phyloP scores from a whole-genome alignment of 1,284 basidiomycete species.

The Microbotryum scabiosae region DNA sequence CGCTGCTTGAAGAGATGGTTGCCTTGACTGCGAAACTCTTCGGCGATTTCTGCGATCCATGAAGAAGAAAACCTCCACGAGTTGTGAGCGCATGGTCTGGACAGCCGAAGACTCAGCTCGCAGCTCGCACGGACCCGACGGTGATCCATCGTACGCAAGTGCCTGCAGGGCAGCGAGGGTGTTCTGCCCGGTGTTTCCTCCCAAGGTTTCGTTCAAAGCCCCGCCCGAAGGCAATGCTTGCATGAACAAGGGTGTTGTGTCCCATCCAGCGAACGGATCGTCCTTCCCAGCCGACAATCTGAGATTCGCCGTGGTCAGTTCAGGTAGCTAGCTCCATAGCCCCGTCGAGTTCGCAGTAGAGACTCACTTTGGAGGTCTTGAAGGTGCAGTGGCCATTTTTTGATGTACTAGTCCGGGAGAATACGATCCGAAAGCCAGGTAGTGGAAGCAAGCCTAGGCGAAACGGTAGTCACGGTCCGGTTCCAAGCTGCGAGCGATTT shows the following conservation, averaged over 20 bases:
- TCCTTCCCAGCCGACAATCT: conserved; percentile 4
- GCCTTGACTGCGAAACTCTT: conserved; percentile 89
- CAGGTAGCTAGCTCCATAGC: background rate
- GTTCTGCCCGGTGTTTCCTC: conserved; percentile 27
- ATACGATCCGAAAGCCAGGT: background rate
- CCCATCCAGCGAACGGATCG: conserved; percentile 17
- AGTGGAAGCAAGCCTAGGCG: background rate
- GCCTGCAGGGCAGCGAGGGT: conserved; percentile 76
- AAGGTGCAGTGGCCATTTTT: conserved; percentile 1
- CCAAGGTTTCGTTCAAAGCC: conserved; percentile 4
- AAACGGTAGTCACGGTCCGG: too few relatives aligned
- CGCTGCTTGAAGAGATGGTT: conserved; percentile 88
- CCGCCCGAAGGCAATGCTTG: conserved; percentile 56
- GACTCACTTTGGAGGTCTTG: conserved; percentile 6
- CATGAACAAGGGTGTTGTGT: conserved; percentile 75
- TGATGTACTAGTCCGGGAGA: too few relatives aligned
- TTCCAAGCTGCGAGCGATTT: too few relatives aligned
- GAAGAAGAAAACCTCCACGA: background rate
- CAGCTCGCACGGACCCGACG: conserved; percentile 63
- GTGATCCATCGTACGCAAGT: conserved; percentile 78
- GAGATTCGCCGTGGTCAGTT: background rate
- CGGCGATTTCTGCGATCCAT: conserved; percentile 61
- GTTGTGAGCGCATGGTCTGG: background rate
- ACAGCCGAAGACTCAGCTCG: conserved; percentile 1
- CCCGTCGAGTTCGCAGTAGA: background rate